Percentiles rank a stretch among this genome's conserved stretches.
These are phyloP conservation scores for Venturiaceae sp. DNA, from an alignment of 2,329 filamentous ascomycete species.

Conservation along the genomic window DNA sequence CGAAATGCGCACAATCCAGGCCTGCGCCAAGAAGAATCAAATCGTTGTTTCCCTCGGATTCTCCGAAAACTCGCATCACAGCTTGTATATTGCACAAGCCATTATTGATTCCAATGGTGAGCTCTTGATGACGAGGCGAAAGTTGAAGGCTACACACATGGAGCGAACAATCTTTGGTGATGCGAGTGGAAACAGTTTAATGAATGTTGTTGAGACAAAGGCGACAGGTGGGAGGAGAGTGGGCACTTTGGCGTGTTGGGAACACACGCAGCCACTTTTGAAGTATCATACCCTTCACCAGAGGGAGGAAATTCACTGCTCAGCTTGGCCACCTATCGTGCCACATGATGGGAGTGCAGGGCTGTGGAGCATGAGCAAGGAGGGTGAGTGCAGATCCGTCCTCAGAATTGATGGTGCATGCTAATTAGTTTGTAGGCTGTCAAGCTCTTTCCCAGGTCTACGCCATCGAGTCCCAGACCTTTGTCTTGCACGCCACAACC, in stretches of 20 bases:
- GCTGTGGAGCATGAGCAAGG: conserved; percentile 26
- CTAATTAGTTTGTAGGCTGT: conserved; percentile 17
- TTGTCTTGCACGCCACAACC: conserved; percentile 43
- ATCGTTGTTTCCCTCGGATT: conserved; percentile 30
- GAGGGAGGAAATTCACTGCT: conserved; percentile 29
- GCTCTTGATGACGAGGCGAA: conserved; percentile 26
- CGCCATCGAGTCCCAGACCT: conserved; percentile 46
- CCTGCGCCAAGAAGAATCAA: conserved; percentile 19
- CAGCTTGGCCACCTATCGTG: conserved; percentile 30
- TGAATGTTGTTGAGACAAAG: conserved; percentile 22
- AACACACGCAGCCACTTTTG: conserved; percentile 31
- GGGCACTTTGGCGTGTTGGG: conserved; percentile 28
- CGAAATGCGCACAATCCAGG: conserved; percentile 33
- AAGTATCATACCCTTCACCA: conserved; percentile 31
- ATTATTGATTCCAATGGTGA: conserved; percentile 23
- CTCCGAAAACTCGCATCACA: conserved; percentile 27
- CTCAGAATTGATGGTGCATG: not conserved
- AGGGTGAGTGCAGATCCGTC: conserved; percentile 16
- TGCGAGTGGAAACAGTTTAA: conserved; percentile 21
- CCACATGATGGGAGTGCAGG: conserved; percentile 18
- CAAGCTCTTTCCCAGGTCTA: conserved; percentile 41
- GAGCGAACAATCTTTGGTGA: conserved; percentile 34
- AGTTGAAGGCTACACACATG: conserved; percentile 35
- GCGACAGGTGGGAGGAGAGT: conserved; percentile 19
- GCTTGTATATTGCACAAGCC: conserved; percentile 31